Percentiles rank a stretch among this genome's conserved stretches.
phyloP scores from a whole-genome alignment of 2,329 filamentous ascomycete species.

The Calonectria pauciramosa region DNA sequence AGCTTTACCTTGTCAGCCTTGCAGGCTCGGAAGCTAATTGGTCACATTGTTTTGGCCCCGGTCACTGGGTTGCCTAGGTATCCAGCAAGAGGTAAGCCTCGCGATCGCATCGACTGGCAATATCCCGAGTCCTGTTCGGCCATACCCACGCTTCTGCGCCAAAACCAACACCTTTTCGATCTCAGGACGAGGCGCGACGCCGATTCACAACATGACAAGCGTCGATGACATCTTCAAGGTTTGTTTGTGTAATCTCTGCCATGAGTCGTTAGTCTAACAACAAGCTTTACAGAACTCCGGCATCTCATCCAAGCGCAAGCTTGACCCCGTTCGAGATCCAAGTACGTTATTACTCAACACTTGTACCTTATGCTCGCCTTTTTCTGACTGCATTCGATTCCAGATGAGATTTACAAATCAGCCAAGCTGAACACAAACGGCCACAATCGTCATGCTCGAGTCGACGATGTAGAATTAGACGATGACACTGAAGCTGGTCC shows the following conservation, averaged over 20 bases:
- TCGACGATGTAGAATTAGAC: slow-evolving; percentile 61
- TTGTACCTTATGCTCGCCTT: not conserved
- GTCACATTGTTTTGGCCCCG: not conserved
- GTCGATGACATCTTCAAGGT: slow-evolving; percentile 73
- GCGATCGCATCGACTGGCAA: not conserved
- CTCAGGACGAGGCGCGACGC: not conserved
- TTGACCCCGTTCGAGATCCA: slow-evolving; percentile 72
- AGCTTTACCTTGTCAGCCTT: not conserved
- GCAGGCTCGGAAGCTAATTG: not conserved
- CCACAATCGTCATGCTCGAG: slow-evolving; percentile 59
- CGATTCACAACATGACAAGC: slow-evolving; percentile 60
- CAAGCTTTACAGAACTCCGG: slow-evolving; percentile 50
- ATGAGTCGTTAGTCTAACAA: slow-evolving; percentile 30
- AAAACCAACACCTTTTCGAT: not conserved
- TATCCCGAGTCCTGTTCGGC: not conserved
- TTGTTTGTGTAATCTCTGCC: not conserved
- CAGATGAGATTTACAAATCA: slow-evolving; percentile 76
- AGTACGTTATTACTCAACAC: slow-evolving; percentile 59
- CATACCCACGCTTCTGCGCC: not conserved
- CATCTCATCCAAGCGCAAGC: slow-evolving; percentile 71
- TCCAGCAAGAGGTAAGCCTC: not conserved
- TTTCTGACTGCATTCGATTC: slow-evolving; percentile 5
- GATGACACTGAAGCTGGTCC: slow-evolving; percentile 66
- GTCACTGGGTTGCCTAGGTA: not conserved
- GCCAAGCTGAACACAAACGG: slow-evolving; percentile 64